Conservation (phyloP, 2,329 filamentous ascomycete genomes). For the Mariannaea sp. region DNA sequence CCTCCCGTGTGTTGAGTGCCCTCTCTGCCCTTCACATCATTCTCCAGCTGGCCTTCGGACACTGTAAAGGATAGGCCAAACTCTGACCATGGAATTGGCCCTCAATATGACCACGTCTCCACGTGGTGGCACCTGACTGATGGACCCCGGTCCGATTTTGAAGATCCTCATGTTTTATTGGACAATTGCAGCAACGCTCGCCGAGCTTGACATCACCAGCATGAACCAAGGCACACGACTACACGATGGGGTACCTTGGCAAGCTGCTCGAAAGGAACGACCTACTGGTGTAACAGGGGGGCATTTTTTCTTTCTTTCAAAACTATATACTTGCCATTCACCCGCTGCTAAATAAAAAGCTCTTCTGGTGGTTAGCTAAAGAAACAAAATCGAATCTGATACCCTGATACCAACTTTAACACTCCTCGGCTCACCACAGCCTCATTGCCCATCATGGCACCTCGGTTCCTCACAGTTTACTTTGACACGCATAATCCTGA, state of each 20-base stretch:
- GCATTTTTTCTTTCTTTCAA: background rate
- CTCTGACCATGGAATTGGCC: slow-evolving; percentile 8
- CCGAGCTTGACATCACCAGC: slow-evolving; percentile 26
- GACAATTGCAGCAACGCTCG: slow-evolving; percentile 3
- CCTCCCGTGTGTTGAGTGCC: no score
- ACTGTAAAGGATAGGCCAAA: background rate
- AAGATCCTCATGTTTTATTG: slow-evolving; percentile 24
- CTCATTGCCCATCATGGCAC: slow-evolving; percentile 27
- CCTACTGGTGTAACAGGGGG: slow-evolving; percentile 3
- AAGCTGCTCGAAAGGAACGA: background rate
- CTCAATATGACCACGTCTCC: background rate
- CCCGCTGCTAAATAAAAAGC: no score
- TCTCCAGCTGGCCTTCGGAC: background rate
- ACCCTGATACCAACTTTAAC: background rate
- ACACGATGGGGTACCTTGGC: no score
- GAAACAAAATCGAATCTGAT: no score
- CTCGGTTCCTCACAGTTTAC: slow-evolving; percentile 37
- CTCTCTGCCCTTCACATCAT: background rate
- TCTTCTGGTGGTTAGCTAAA: no score
- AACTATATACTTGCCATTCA: background rate
- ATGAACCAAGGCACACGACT: no score
- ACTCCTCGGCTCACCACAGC: slow-evolving; percentile 3
- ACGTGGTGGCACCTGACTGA: slow-evolving; percentile 23
- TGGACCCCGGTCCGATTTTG: slow-evolving; percentile 36
- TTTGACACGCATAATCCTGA: slow-evolving; percentile 52